These are phyloP conservation scores for Periconia digitata DNA, from an alignment of 2,329 filamentous ascomycete genomes.

Conservation along the genomic window DNA sequence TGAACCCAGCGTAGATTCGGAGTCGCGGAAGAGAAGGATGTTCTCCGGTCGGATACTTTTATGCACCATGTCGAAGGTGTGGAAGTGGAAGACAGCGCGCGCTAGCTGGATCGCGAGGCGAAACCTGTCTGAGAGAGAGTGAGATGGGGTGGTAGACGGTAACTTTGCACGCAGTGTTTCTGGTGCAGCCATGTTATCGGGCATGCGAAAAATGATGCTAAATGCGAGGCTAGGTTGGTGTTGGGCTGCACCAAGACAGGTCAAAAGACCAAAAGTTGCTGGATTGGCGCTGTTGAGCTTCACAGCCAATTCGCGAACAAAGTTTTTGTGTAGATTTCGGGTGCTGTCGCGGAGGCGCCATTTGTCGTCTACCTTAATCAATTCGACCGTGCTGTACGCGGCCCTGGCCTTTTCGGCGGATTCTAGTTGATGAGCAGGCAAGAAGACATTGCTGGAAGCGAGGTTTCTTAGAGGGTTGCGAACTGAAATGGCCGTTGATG, in stretches of 20 bases:
- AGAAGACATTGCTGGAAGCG: background rate
- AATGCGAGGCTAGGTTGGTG: background rate
- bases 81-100: background rate
- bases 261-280: conserved; percentile 1
- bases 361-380: background rate
- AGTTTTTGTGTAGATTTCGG: background rate
- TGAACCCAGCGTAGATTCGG: background rate
- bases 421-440: background rate
- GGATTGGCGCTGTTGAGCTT: background rate
- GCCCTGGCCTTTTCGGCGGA: background rate
- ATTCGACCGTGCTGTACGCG: background rate
- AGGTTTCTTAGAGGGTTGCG: background rate
- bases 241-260: background rate
- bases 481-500: background rate
- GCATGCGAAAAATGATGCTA: conserved; percentile 1
- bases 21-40: conserved; percentile 1
- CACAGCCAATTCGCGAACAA: background rate
- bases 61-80: conserved; percentile 4
- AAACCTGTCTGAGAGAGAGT: conserved; percentile 1
- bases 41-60: conserved; percentile 4
- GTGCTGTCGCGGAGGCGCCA: background rate
- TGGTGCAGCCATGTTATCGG: conserved; percentile 1
- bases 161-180: conserved; percentile 1
- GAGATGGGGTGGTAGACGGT: background rate
- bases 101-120: conserved; percentile 1